These are phyloP conservation scores for Crithidia thermophila DNA, from an alignment of 208 protist species.

Conservation along the genomic window DNA sequence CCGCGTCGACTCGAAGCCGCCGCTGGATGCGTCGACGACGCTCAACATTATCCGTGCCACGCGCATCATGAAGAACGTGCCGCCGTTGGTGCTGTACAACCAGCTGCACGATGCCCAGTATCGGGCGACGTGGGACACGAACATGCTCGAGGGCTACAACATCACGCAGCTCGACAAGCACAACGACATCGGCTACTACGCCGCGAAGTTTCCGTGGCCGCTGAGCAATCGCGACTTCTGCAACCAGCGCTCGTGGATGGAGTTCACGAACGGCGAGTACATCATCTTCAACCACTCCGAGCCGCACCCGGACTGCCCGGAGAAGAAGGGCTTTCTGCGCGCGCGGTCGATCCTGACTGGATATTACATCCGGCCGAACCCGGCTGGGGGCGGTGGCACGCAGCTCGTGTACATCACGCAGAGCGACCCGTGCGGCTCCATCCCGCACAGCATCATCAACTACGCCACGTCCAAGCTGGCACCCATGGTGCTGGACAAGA, in stretches of 20 bases:
- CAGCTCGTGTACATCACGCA: slow-evolving; percentile 85
- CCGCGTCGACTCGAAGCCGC: slow-evolving; percentile 64
- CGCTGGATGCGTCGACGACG: slow-evolving; percentile 39
- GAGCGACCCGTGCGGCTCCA: slow-evolving; percentile 84
- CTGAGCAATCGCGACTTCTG: slow-evolving; percentile 91
- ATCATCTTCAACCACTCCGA: slow-evolving; percentile 94
- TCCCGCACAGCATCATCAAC: slow-evolving; percentile 84
- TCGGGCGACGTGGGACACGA: slow-evolving; percentile 82
- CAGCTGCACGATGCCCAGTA: slow-evolving; percentile 88
- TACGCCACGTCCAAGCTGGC: slow-evolving; percentile 71
- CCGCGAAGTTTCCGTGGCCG: slow-evolving; percentile 86
- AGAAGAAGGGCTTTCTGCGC: slow-evolving; percentile 77
- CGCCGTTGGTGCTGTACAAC: slow-evolving; percentile 78
- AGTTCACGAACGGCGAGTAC: slow-evolving; percentile 89
- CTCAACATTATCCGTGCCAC: slow-evolving; percentile 83
- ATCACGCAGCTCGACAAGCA: slow-evolving; percentile 76
- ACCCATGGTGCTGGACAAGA: slow-evolving; percentile 62
- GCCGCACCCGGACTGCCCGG: slow-evolving; percentile 72
- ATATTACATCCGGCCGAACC: slow-evolving; percentile 76
- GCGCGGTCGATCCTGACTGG: slow-evolving; percentile 84
- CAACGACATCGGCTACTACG: slow-evolving; percentile 93
- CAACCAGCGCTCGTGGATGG: slow-evolving; percentile 93
- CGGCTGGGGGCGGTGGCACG: slow-evolving; percentile 36
- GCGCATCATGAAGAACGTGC: slow-evolving; percentile 67
- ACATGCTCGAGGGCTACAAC: slow-evolving; percentile 90